Base-by-base conservation (phyloP, 2,329 filamentous ascomycete species). In the Claviceps africana region DNA sequence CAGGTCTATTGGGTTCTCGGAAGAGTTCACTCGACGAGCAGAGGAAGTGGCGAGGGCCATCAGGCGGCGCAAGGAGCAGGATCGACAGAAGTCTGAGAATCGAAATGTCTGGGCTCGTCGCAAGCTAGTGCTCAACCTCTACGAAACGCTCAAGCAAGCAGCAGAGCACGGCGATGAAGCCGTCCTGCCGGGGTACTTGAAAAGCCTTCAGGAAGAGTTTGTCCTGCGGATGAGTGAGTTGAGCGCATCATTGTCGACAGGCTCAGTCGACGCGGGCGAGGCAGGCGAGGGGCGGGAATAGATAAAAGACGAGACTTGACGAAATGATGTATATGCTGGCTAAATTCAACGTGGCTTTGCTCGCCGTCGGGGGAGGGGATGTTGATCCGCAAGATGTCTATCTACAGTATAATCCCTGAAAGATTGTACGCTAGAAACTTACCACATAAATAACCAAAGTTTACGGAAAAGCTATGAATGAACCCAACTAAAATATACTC, bases 91-190 rank as follows among this genome's bases (percentile, higher is more conserved):
- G 2, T 82, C 81, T 0, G 73, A 78, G 51, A 75, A 77, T 0
- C 70, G 81, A 15, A 75, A 79, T 6, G 67, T 83, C 22, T 72
- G 79, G 9, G 75, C 77, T n/a, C 78, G 83, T 35, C 74, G 88
- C 25, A 90, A 85, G 55, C 67, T 95, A 13, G 74, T 95, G 1
- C 70, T 93, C 8, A 81, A 81, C 33, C 67, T 95, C 13, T 78
- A 81, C 47, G 87, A 89, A 58, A 81, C 86, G 46, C 70, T 96
- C 28, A 64, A 78, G 13, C 85, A 93, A 54, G 83, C 85, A 0
- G 70, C 73, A 1, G 72, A 80, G 17, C 83, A 84, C 0, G 73
- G 71, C 0, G 83, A 83, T 33, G 79, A 83, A 0, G 74, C 76
- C 2, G 73, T 79, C 0, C 67, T 95, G 31, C 60, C 61, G 0